These are phyloP conservation scores for Fusarium xyrophilum DNA, from an alignment of 2,329 filamentous ascomycete genomes.

Conservation along the genomic window DNA sequence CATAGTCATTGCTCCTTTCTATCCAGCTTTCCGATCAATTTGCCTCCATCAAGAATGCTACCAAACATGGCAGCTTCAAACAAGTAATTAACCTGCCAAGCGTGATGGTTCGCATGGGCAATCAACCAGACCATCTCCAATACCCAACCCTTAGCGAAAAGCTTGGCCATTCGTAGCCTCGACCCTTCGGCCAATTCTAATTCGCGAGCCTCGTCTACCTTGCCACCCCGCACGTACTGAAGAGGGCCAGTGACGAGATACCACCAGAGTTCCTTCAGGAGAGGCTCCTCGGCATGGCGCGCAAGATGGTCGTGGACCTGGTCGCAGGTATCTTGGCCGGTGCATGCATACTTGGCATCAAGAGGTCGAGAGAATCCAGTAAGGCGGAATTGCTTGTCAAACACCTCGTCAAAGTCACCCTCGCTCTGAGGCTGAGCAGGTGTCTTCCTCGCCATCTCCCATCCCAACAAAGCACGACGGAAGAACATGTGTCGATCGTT, in stretches of 20 bases:
- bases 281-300: conserved; percentile 8
- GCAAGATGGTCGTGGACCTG: conserved; percentile 20
- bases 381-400: conserved; percentile 39
- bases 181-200: conserved; percentile 24
- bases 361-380: conserved; percentile 41
- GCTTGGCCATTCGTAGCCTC: conserved; percentile 31
- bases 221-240: conserved; percentile 21
- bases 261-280: conserved; percentile 31
- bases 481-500: conserved; percentile 46
- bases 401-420: conserved; percentile 44
- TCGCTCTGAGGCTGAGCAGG: conserved; percentile 38
- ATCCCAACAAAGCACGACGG: conserved; percentile 42
- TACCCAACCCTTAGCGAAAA: conserved; percentile 31
- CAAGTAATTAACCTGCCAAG: conserved; percentile 44
- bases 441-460: conserved; percentile 41
- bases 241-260: conserved; percentile 29
- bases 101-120: conserved; percentile 36
- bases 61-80: conserved; percentile 47
- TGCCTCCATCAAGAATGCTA: conserved; percentile 43
- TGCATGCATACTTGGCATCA: conserved; percentile 16
- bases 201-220: conserved; percentile 21
- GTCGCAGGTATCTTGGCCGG: conserved; percentile 28
- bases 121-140: conserved; percentile 39
- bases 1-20: conserved; percentile 29
- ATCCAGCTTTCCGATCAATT: conserved; percentile 42